A percentile compares a stretch with the other conserved stretches of the same genome.
These are phyloP conservation scores for Oenanthe sinensis DNA, from an alignment of 129 eudicot genomes.

Conservation along the genomic window DNA sequence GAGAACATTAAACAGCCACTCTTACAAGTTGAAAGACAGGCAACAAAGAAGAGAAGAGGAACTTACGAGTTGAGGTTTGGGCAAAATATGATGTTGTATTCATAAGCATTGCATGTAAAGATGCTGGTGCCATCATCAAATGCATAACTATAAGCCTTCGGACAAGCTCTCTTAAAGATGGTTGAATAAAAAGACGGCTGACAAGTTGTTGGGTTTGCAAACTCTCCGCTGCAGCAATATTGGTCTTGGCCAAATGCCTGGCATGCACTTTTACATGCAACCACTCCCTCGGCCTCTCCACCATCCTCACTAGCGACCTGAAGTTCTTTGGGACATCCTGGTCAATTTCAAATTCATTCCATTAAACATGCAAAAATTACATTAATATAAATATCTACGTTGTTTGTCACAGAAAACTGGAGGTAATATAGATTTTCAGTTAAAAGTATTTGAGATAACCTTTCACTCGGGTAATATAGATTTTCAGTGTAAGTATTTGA, in stretches of 20 bases:
- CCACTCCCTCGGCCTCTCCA: conserved; percentile 36
- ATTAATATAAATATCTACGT: neutral
- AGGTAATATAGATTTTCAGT: no score
- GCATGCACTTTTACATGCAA: conserved; percentile 91
- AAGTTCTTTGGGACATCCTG: conserved; percentile 95
- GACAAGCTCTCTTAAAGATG: conserved; percentile 84
- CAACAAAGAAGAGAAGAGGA: neutral
- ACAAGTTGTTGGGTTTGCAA: conserved; percentile 75
- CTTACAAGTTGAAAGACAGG: neutral
- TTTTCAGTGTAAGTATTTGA: no score
- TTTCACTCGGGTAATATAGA: no score
- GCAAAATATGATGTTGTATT: conserved; percentile 67
- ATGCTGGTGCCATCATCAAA: conserved; percentile 95
- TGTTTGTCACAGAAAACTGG: no score
- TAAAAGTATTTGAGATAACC: no score
- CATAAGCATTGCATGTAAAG: conserved; percentile 80
- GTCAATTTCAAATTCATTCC: neutral
- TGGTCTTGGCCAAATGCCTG: conserved; percentile 76
- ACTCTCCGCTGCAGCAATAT: conserved; percentile 93
- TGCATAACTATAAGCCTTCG: conserved; percentile 89
- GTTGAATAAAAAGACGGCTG: conserved; percentile 65
- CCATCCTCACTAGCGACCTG: conserved; percentile 57
- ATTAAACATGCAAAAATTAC: neutral
- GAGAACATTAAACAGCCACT: neutral
- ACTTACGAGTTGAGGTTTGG: conserved; percentile 54